Evolutionary conservation across 75 land plant species (phyloP).

Genomic region (Selaginella moellendorffii): DNA sequence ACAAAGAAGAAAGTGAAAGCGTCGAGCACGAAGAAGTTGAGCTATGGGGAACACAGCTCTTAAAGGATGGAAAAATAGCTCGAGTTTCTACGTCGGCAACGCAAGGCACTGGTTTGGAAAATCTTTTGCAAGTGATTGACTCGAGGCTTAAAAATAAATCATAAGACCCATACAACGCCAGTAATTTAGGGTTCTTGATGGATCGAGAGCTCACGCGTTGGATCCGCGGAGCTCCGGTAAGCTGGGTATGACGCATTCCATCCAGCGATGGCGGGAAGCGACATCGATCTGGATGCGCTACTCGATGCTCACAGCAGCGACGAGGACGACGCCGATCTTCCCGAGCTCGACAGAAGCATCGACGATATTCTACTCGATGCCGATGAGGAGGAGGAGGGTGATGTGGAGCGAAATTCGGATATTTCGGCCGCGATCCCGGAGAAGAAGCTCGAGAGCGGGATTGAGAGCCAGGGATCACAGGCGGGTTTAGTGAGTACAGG

Average conservation of each 20-base stretch:
- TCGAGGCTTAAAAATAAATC: slow-evolving; percentile 27
- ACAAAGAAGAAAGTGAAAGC: too few relatives aligned
- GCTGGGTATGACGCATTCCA: too few relatives aligned
- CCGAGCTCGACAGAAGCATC: slow-evolving; percentile 35
- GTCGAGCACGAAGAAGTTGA: too few relatives aligned
- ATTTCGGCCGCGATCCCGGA: slow-evolving; percentile 4
- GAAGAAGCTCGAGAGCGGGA: background rate
- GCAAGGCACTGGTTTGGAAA: slow-evolving; percentile 60
- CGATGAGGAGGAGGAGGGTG: slow-evolving; percentile 17
- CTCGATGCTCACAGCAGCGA: slow-evolving; percentile 28
- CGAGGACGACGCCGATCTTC: slow-evolving; percentile 19
- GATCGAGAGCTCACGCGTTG: too few relatives aligned
- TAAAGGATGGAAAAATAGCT: slow-evolving; percentile 11
- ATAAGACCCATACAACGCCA: too few relatives aligned
- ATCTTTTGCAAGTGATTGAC: slow-evolving; percentile 56
- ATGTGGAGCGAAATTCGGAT: background rate
- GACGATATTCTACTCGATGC: slow-evolving; percentile 65
- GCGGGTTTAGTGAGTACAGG: background rate
- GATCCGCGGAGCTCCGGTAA: too few relatives aligned
- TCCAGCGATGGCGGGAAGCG: too few relatives aligned
- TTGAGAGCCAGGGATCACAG: background rate
- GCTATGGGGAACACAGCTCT: background rate
- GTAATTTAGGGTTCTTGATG: too few relatives aligned
- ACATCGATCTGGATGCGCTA: slow-evolving; percentile 48
- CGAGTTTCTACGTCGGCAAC: slow-evolving; percentile 54